Evolutionary conservation across 306 rosid species (phyloP), one percentile per base, ranked within the genome.

Genomic region (Cucumis sativus): DNA sequence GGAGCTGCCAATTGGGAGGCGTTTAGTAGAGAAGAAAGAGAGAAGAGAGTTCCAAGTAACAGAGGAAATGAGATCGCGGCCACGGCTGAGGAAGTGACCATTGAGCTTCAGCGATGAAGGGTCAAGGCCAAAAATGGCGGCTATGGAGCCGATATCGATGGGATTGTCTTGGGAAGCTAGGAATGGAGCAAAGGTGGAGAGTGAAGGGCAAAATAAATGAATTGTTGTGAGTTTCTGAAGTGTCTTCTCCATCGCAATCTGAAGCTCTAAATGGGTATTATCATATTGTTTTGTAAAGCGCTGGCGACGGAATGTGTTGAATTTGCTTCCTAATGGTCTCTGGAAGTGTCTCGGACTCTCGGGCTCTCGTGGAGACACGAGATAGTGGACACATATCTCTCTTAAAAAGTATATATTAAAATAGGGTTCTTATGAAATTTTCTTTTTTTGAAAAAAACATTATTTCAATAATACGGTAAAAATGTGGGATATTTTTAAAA

Each of bases 31-130:
- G 80, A 94, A 94, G 88, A 88, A 94, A 81, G 95, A 85, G 17
- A 91, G 88, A 10, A 91, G 87, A 17, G 93, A 83, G 1, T 82
- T 89, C 98, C 98, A 94, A 61, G 93, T 94, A 2, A 94, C 84
- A 16, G 91, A 90, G 12, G 98, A 77, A 5, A 94, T 37, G 20
- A 88, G 80, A 74, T 91, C 94, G 16, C 60, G 1, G 5, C 94
- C 98, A 83, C 92, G 86, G 80, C 94, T 74, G 41, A 94, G 82
- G 62, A 90, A 94, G 89, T 88, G 85, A 23, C 90, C 90, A 33
- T 94, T 94, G 56, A 94, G 87, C 84, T 70, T 94, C 76, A 94
- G 6, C 47, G 97, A 83, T n/a, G 85, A 76, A 8, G 97, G 93
- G 33, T 90, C 89, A 2, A 94, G 77, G 56, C 94, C 94, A 78